Percentiles rank a stretch among this genome's conserved stretches.
phyloP scores from a whole-genome alignment of 441 rosid species.

The Theobroma grandiflorum region DNA sequence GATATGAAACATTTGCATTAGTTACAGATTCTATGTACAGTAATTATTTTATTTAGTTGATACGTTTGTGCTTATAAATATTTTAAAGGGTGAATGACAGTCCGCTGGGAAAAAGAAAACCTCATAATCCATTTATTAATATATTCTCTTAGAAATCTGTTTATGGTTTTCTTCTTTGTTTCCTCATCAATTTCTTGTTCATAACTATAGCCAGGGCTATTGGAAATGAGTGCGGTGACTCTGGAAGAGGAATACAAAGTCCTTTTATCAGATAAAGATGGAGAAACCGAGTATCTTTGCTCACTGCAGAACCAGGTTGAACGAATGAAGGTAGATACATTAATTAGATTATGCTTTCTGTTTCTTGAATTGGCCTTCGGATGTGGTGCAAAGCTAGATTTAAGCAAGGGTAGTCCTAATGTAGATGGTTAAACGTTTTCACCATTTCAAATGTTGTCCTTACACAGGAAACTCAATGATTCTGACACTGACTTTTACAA shows the following conservation, averaged over 20 bases:
- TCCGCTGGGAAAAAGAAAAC: not conserved
- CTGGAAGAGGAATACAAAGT: constrained; percentile 65
- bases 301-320: constrained; percentile 59
- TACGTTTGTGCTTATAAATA: not conserved
- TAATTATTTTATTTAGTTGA: not conserved
- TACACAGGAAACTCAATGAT: not conserved
- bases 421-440: not conserved
- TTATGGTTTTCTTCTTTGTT: constrained; percentile 9
- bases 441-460: not conserved
- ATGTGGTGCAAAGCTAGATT: not conserved
- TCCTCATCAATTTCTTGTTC: not conserved
- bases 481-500: not conserved
- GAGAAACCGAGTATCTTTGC: constrained; percentile 56
- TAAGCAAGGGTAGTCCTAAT: constrained; percentile 3
- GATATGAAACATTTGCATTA: not conserved
- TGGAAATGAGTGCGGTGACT: constrained; percentile 52
- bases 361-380: not conserved
- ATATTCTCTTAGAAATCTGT: constrained; percentile 1
- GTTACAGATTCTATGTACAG: not conserved
- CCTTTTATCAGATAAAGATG: constrained; percentile 62
- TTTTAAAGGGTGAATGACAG: not conserved
- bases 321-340: constrained; percentile 54
- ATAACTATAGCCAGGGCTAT: constrained; percentile 59
- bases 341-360: constrained; percentile 20
- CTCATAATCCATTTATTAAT: not conserved